Percentiles rank a stretch among this genome's conserved stretches.
Conservation (phyloP, 345 rosid species). For the Reutealis trisperma region DNA sequence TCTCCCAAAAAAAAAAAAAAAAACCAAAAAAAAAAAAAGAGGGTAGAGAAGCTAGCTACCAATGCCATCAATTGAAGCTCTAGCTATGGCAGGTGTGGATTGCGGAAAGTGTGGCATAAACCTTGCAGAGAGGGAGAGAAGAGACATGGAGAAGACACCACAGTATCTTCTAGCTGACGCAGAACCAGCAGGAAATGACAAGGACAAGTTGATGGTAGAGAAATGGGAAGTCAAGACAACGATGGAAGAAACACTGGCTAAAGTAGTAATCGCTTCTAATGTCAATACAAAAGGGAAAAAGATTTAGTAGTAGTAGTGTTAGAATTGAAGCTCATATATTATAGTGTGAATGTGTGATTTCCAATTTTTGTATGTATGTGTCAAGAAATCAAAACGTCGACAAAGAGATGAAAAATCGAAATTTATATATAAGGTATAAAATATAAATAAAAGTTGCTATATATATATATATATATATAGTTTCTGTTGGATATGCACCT, state of each 20-base stretch:
- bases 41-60: not conserved
- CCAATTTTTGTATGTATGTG: not conserved
- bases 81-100: conserved; percentile 31
- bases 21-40: no score
- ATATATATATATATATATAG: no score
- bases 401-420: no score
- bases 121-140: conserved; percentile 16
- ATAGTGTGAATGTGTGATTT: not conserved
- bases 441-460: no score
- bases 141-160: conserved; percentile 13
- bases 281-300: not conserved
- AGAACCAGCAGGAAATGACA: not conserved
- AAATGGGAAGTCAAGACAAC: not conserved
- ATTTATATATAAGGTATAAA: no score
- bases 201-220: not conserved
- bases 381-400: no score
- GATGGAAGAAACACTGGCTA: not conserved
- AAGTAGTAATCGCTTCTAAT: not conserved
- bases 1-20: no score
- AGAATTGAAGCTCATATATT: no score
- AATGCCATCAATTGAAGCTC: conserved; percentile 29
- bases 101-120: conserved; percentile 8
- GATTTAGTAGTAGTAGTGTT: no score
- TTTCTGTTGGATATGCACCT: no score
- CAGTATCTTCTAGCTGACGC: conserved; percentile 15